Base-by-base conservation (phyloP, 129 eudicot species). In the Heracleum sosnowskyi region DNA sequence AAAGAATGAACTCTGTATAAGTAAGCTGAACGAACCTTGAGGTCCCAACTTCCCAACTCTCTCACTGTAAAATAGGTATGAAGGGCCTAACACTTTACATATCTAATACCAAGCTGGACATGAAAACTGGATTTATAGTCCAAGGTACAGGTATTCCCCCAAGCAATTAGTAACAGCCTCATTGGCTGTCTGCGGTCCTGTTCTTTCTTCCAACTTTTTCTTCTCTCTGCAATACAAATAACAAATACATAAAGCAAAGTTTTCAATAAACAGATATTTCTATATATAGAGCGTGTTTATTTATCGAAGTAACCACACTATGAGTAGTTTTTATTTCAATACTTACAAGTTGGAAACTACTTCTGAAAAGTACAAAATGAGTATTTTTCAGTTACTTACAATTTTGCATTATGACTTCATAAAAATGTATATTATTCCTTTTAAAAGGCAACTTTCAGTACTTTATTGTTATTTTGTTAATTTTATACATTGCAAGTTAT, bases 141-240 rank as follows among this genome's bases (percentile, higher is more conserved):
- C 84, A 18, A 80, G 66, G 62, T 83, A 76, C 66, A 36, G 78
- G 83, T 69, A 81, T 39, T 84, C 87, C 7, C 87, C 90, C 80
- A 77, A 70, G 64, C 80, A 90, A 69, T 79, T 91, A 47, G 87
- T 83, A 69, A 91, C 84, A 4, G 97, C 95, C 80, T 93, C 98
- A 17, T 79, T 93, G 35, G 98, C 91, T 81, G 88, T 89, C 75
- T 87, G 97, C 24, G 88, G 75, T 83, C 79, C 87, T 10, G 83
- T 75, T 77, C 98, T 88, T 83, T 93, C 98, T 87, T 84, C 86
- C 81, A 76, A 66, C 73, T 90, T 93, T 89, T 93, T 93, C 88
- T 93, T 93, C 89, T 93, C 98, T 85, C 98, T 93, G 88, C 36
- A 42, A 81, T 49, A 35, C 17, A 41, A 49, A 68, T n/a, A 60